Conservation (phyloP, 2,329 filamentous ascomycete genomes). For the Trichoderma pleuroti region DNA sequence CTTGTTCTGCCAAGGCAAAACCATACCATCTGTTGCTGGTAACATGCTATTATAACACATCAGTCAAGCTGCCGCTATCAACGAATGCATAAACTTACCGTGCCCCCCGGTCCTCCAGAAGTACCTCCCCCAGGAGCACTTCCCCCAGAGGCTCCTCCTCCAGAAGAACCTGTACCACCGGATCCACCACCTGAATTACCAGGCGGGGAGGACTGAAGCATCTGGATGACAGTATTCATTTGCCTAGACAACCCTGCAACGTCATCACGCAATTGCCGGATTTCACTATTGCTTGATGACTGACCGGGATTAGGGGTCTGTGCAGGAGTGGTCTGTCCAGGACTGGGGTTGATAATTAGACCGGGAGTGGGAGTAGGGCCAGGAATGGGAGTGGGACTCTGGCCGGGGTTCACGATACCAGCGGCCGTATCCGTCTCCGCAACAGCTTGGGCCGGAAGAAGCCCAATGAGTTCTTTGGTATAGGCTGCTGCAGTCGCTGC, state of each 20-base stretch:
- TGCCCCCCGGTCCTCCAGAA: neutral
- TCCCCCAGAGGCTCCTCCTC: neutral
- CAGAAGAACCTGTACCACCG: neutral
- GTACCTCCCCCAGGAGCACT: neutral
- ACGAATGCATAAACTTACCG: neutral
- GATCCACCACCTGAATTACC: neutral
- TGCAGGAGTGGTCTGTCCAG: neutral
- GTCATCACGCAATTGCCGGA: neutral
- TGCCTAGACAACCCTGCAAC: neutral
- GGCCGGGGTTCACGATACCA: neutral
- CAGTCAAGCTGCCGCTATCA: neutral
- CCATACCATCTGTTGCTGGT: neutral
- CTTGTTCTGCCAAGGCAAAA: neutral
- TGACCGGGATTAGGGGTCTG: neutral
- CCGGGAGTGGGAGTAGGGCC: neutral
- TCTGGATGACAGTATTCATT: neutral
- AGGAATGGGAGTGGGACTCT: neutral
- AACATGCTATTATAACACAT: neutral
- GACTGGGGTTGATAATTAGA: neutral
- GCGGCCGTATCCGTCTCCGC: neutral
- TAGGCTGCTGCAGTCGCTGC: slow-evolving; percentile 32
- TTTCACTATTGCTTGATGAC: neutral
- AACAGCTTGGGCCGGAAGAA: neutral
- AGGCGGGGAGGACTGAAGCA: neutral
- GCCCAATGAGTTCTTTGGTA: slow-evolving; percentile 21